Evolutionary conservation across 441 rosid genomes (phyloP).

Genomic region (Mallotus repandus): DNA sequence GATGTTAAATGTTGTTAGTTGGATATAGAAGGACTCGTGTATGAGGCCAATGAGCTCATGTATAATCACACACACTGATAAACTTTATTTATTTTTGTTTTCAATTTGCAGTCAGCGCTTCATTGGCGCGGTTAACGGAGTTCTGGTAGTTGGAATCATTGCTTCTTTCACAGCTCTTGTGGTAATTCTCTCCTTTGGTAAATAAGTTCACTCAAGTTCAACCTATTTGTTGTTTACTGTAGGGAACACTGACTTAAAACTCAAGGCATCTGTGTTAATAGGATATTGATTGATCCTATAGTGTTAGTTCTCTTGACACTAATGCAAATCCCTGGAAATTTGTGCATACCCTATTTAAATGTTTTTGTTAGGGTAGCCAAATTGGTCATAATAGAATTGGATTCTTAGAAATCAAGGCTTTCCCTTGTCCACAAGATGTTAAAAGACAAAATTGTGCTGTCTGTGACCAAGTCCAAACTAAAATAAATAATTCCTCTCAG

Average conservation of each 20-base stretch:
- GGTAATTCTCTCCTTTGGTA: constrained; percentile 43
- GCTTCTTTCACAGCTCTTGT: constrained; percentile 78
- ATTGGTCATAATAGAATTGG: not conserved
- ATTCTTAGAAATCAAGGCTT: not conserved
- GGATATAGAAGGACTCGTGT: too few relatives aligned
- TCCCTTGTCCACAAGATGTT: too few relatives aligned
- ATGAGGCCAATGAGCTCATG: not conserved
- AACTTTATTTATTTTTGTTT: too few relatives aligned
- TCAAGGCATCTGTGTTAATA: too few relatives aligned
- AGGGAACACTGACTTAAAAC: too few relatives aligned
- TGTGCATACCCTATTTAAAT: not conserved
- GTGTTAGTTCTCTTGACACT: too few relatives aligned
- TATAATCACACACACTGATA: too few relatives aligned
- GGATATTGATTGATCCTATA: too few relatives aligned
- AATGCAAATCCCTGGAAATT: not conserved
- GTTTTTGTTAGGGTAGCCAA: not conserved
- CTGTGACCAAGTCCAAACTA: too few relatives aligned
- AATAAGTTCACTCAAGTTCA: not conserved
- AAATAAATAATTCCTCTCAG: too few relatives aligned
- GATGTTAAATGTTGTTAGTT: not conserved
- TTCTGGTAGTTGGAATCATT: constrained; percentile 67
- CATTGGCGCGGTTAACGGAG: constrained; percentile 82
- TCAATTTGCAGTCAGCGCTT: constrained; percentile 69
- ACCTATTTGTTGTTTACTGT: too few relatives aligned
- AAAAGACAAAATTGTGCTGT: too few relatives aligned